Conservation (phyloP, 1,284 basidiomycete genomes). For the Ceratobasidium sp. region DNA sequence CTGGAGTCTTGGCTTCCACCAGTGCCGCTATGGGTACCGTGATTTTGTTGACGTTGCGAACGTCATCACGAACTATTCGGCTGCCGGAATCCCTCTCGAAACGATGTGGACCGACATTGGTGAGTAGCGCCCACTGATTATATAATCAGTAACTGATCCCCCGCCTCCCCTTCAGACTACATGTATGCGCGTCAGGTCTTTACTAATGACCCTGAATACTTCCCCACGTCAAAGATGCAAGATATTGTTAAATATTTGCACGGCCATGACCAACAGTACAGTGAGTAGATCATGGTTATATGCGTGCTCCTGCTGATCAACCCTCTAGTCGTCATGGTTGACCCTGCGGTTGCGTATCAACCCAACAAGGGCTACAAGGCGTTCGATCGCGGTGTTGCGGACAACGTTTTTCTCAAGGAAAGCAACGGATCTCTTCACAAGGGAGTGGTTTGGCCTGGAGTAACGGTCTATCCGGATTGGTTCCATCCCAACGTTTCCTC, state of each 20-base stretch:
- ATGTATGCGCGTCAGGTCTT: constrained; percentile 73
- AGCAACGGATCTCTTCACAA: constrained; percentile 66
- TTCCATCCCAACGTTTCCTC: constrained; percentile 62
- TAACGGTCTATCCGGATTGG: constrained; percentile 73
- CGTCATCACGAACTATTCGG: constrained; percentile 67
- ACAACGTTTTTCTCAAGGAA: constrained; percentile 68
- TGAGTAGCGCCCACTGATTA: constrained; percentile 42
- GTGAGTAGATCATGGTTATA: constrained; percentile 50
- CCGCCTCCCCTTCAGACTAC: constrained; percentile 60
- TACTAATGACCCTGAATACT: constrained; percentile 72
- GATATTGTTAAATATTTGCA: constrained; percentile 71
- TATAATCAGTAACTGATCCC: not conserved
- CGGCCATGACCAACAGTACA: constrained; percentile 62
- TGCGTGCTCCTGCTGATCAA: not conserved
- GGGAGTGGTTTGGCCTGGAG: constrained; percentile 75
- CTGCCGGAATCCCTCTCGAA: constrained; percentile 64
- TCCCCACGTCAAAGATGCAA: constrained; percentile 66
- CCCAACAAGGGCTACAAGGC: constrained; percentile 61
- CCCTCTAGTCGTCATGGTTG: constrained; percentile 71
- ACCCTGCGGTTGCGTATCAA: constrained; percentile 69
- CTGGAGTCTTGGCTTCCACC: constrained; percentile 74
- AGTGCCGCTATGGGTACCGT: constrained; percentile 72
- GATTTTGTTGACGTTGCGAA: constrained; percentile 67
- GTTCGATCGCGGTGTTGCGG: constrained; percentile 63
- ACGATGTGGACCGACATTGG: constrained; percentile 78